Conservation (phyloP, 1,284 basidiomycete genomes). For the Ganoderma multipileum region DNA sequence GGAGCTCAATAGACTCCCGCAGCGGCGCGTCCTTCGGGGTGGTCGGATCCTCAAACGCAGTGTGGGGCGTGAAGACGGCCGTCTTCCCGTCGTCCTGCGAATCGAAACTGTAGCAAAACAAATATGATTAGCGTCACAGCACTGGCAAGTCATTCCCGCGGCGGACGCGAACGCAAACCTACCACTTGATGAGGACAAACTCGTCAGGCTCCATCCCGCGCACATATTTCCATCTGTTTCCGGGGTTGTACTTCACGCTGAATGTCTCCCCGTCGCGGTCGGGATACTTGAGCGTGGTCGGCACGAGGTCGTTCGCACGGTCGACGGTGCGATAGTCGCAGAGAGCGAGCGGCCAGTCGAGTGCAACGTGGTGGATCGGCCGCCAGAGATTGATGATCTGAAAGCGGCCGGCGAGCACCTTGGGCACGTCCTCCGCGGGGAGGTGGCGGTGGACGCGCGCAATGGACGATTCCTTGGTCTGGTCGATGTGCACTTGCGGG, state of each 20-base stretch:
- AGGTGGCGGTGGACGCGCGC: slow-evolving; percentile 61
- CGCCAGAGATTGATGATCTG: slow-evolving; percentile 81
- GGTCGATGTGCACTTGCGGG: slow-evolving; percentile 57
- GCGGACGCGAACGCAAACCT: slow-evolving; percentile 32
- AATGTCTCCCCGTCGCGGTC: slow-evolving; percentile 66
- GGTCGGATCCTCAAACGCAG: slow-evolving; percentile 61
- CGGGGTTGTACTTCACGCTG: slow-evolving; percentile 56
- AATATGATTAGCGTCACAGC: neutral
- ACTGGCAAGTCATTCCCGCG: neutral
- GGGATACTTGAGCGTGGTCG: slow-evolving; percentile 58
- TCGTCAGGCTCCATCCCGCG: slow-evolving; percentile 69
- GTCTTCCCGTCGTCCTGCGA: slow-evolving; percentile 58
- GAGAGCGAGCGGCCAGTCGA: slow-evolving; percentile 66
- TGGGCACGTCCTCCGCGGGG: slow-evolving; percentile 52
- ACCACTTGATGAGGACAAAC: slow-evolving; percentile 74
- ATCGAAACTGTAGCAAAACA: slow-evolving; percentile 50
- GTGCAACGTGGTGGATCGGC: slow-evolving; percentile 60
- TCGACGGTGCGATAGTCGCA: slow-evolving; percentile 69
- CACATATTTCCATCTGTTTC: slow-evolving; percentile 72
- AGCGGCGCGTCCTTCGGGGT: slow-evolving; percentile 57
- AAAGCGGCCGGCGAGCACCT: slow-evolving; percentile 54
- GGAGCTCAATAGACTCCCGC: slow-evolving; percentile 65
- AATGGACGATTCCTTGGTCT: slow-evolving; percentile 53
- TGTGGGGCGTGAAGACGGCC: slow-evolving; percentile 63
- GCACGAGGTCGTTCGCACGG: slow-evolving; percentile 51